These are phyloP conservation scores for Usnea hakonensis DNA, from an alignment of 495 filamentous ascomycete genomes.

Conservation along the genomic window DNA sequence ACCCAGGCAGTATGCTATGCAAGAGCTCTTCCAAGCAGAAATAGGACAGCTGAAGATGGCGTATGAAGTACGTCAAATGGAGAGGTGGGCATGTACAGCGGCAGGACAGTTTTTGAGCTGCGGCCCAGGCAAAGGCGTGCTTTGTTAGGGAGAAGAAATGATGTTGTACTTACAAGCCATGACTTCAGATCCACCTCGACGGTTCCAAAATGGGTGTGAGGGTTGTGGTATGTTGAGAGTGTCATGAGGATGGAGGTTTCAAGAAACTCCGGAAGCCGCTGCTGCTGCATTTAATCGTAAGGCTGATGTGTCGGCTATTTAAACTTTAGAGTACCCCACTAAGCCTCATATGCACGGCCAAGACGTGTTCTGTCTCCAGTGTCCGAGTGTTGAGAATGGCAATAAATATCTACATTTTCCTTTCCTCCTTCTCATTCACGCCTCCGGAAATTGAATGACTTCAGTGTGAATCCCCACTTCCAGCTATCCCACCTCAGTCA, in stretches of 20 bases:
- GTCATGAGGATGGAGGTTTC: slow-evolving; percentile 1
- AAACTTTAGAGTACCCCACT: background rate
- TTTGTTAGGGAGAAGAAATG: background rate
- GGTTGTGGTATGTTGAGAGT: slow-evolving; percentile 14
- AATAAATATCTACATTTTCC: background rate
- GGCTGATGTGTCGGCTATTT: background rate
- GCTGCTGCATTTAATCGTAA: background rate
- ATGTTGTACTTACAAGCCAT: slow-evolving; percentile 39
- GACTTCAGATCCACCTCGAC: slow-evolving; percentile 26
- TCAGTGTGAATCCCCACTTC: background rate
- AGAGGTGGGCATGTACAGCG: slow-evolving; percentile 13
- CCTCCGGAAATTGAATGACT: background rate
- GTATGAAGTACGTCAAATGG: background rate
- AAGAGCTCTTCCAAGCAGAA: background rate
- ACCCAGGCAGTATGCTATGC: background rate
- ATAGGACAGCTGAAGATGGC: background rate
- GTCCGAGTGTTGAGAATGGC: too few relatives aligned
- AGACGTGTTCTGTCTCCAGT: too few relatives aligned
- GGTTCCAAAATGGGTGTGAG: slow-evolving; percentile 11
- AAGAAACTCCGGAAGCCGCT: background rate
- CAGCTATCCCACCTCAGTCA: background rate
- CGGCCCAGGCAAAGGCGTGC: background rate
- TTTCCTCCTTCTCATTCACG: background rate
- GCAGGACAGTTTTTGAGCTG: background rate
- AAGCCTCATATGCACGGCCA: background rate